Evolutionary conservation across 371 early-diverging fungal species (phyloP), one percentile per base, ranked within the genome.

Genomic region (Zychaea mexicana): DNA sequence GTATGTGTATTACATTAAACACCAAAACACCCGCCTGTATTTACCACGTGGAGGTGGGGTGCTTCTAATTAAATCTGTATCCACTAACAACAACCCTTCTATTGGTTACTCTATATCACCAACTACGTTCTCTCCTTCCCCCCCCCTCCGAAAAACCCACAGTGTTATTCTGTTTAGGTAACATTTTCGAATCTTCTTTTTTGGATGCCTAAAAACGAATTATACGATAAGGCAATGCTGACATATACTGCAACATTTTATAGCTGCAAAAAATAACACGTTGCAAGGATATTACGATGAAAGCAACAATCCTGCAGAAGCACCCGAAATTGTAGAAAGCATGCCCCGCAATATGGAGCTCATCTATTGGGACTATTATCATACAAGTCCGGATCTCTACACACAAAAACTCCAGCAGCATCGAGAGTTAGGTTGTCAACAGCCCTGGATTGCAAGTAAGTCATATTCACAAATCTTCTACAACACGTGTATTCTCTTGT

Each of bases 341-440:
- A 77, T 92, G 47, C 91, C 94, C 32, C 58, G 74, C 0, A 88
- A 88, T 61, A 68, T 90, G 19, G 87, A 92, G n/a, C 76, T 93
- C 21, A 87, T 93, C 9, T 94, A 88, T 65, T 94, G 95, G 95
- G 92, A 94, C 71, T 95, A 93, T 67, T 94, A 93, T 69, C 93
- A 93, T 67, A 91, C 90, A 12, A 70, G 69, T 33, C 72, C 88
- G 19, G 88, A 89, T 49, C 79, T 85, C 1, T 95, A 94, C 71
- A 62, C 80, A 7, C 83, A 82, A 70, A 93, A 93, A 67, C 85
- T 95, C 54, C 84, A 87, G 55, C 92, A 93, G 61, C 95, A 95
- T 60, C 83, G 90, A 13, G 90, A 92, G 32, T 74, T 93, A 45
- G 94, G 94, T 21, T 92, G 92, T 67, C 85, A 67, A 6, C 77